Conservation (phyloP, 768 basidiomycete genomes). For the Termitomyces sp. region DNA sequence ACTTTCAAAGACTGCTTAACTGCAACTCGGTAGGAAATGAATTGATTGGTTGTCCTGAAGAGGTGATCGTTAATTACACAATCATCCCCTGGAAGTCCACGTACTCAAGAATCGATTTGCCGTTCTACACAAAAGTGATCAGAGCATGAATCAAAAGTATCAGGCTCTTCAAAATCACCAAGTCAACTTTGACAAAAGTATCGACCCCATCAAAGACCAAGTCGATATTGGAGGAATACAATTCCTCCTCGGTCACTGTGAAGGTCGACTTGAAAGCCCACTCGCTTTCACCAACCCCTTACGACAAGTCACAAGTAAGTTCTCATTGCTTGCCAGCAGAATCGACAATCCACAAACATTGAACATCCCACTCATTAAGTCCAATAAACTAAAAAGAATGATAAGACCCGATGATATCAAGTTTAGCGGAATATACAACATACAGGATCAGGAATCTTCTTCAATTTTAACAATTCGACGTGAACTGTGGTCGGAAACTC, state of each 20-base stretch:
- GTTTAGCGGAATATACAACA: constrained; percentile 22
- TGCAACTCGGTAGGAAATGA: constrained; percentile 65
- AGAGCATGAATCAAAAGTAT: not conserved
- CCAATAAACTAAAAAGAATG: constrained; percentile 58
- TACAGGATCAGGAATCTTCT: constrained; percentile 82
- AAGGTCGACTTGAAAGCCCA: constrained; percentile 83
- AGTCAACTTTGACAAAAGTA: constrained; percentile 71
- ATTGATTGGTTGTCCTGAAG: constrained; percentile 76
- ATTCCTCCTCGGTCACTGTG: constrained; percentile 41
- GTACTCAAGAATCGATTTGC: constrained; percentile 59
- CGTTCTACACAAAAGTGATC: constrained; percentile 57
- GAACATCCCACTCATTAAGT: constrained; percentile 85
- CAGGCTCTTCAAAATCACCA: constrained; percentile 47
- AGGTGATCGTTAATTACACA: not conserved
- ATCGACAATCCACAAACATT: constrained; percentile 47
- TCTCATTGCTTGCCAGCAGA: not conserved
- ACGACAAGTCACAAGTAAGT: not conserved
- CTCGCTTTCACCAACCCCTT: constrained; percentile 86
- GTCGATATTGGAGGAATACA: constrained; percentile 51
- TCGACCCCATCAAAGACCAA: constrained; percentile 90
- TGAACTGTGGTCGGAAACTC: constrained; percentile 85
- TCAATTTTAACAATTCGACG: constrained; percentile 72
- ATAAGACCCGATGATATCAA: not conserved
- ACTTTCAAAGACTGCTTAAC: constrained; percentile 50
- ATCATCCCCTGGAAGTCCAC: constrained; percentile 7